Conservation (phyloP, 148 eudicot species). For the Euryodendron excelsum region DNA sequence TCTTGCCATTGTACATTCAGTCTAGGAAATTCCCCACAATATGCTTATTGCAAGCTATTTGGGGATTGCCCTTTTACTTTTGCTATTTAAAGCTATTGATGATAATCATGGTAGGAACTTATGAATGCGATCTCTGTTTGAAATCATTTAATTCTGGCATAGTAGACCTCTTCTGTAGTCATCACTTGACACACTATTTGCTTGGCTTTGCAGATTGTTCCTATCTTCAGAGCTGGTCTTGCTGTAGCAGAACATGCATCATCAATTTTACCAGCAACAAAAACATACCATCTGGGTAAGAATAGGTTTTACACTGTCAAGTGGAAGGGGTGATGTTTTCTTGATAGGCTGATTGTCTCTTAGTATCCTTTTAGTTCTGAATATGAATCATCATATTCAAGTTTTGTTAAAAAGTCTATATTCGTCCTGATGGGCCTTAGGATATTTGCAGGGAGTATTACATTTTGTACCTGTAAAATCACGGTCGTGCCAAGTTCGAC, state of each 20-base stretch:
- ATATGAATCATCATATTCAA: background rate
- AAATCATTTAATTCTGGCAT: background rate
- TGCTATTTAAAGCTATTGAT: background rate
- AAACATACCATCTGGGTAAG: constrained; percentile 88
- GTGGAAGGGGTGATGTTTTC: background rate
- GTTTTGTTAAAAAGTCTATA: background rate
- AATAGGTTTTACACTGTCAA: background rate
- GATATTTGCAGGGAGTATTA: background rate
- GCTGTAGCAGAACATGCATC: constrained; percentile 95
- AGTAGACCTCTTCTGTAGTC: background rate
- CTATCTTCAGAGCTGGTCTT: constrained; percentile 96
- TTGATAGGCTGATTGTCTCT: background rate
- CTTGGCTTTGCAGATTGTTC: constrained; percentile 62
- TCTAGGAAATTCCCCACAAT: background rate
- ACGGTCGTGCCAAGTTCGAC: too few species aligned
- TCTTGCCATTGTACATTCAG: background rate
- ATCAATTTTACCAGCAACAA: constrained; percentile 78
- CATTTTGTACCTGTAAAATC: background rate
- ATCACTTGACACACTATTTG: background rate
- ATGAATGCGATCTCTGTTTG: background rate
- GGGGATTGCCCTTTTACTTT: too few species aligned
- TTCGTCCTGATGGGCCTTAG: background rate
- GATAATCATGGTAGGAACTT: background rate
- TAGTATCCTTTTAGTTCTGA: background rate
- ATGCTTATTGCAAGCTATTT: background rate